These are phyloP conservation scores for Fomitopsis palustris DNA, from an alignment of 1,284 basidiomycete genomes.

Conservation along the genomic window DNA sequence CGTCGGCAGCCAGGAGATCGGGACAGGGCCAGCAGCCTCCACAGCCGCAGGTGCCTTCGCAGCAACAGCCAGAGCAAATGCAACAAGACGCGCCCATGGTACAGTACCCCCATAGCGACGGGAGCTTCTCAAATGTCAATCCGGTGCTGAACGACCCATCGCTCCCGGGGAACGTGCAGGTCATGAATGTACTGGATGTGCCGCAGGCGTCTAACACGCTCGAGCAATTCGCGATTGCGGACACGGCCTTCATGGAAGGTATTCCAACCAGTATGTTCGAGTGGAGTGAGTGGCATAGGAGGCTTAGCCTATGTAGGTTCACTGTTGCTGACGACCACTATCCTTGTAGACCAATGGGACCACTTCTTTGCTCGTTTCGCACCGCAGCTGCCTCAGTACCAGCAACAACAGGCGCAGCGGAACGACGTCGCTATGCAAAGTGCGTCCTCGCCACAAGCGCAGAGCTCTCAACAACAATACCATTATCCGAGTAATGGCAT, in stretches of 20 bases:
- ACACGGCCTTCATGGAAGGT: conserved; percentile 72
- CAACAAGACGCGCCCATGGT: conserved; percentile 37
- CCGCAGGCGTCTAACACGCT: conserved; percentile 50
- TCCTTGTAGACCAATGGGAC: conserved; percentile 67
- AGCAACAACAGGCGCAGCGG: conserved; percentile 5
- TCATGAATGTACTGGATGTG: conserved; percentile 70
- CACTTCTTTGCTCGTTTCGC: conserved; percentile 57
- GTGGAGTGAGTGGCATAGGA: conserved; percentile 57
- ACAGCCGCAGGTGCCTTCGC: neutral
- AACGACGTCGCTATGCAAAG: conserved; percentile 11
- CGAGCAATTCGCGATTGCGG: conserved; percentile 63
- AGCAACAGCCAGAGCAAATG: conserved; percentile 12
- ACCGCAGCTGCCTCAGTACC: conserved; percentile 9
- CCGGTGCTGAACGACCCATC: conserved; percentile 40
- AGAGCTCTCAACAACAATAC: neutral
- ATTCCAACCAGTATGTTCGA: conserved; percentile 86
- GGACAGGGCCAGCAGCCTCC: conserved; percentile 4
- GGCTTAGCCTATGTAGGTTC: neutral
- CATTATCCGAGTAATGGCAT: conserved; percentile 1
- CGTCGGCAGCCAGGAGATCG: conserved; percentile 8
- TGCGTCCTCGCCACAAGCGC: neutral
- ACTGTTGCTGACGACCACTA: neutral
- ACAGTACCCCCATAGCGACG: conserved; percentile 48
- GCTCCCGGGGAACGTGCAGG: conserved; percentile 55
- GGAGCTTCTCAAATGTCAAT: conserved; percentile 52